Percentiles rank a stretch among this genome's conserved stretches.
phyloP scores from a whole-genome alignment of 2,329 filamentous ascomycete genomes.

The Gaeumannomyces sp. region DNA sequence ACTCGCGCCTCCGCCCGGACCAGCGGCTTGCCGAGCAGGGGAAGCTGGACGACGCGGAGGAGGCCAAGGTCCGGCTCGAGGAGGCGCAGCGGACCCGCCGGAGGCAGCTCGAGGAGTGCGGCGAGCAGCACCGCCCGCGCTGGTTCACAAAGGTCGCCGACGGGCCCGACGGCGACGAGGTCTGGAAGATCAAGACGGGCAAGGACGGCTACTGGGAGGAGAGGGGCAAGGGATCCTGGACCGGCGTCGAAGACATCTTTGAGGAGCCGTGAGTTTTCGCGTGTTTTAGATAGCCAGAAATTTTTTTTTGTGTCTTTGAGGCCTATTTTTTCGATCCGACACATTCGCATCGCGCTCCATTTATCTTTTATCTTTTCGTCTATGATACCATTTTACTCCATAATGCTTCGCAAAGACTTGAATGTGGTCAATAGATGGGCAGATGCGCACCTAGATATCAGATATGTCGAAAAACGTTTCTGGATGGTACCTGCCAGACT shows the following conservation, averaged over 20 bases:
- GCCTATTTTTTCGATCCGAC: too few relatives aligned
- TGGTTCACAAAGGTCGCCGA: slow-evolving; percentile 78
- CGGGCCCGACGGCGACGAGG: slow-evolving; percentile 53
- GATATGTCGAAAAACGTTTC: neutral
- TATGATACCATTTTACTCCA: neutral
- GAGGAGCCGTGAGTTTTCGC: neutral
- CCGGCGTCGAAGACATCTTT: slow-evolving; percentile 47
- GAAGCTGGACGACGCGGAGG: slow-evolving; percentile 76
- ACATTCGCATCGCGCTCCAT: too few relatives aligned
- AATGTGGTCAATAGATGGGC: neutral
- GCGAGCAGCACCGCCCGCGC: slow-evolving; percentile 64
- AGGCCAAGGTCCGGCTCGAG: slow-evolving; percentile 74
- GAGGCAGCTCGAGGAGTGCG: slow-evolving; percentile 67
- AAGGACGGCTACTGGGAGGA: slow-evolving; percentile 95
- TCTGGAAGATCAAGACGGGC: slow-evolving; percentile 71
- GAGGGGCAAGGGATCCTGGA: slow-evolving; percentile 63
- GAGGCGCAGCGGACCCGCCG: slow-evolving; percentile 75
- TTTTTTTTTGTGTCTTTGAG: too few relatives aligned
- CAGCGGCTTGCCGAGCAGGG: slow-evolving; percentile 80
- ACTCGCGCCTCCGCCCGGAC: slow-evolving; percentile 78
- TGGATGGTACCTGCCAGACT: too few relatives aligned
- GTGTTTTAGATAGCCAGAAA: neutral
- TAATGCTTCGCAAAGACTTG: neutral
- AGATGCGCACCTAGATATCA: neutral
- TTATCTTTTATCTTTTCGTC: neutral